These are phyloP conservation scores for Pyrenophora tritici-repentis DNA, from an alignment of 2,329 filamentous ascomycete species.

Conservation along the genomic window DNA sequence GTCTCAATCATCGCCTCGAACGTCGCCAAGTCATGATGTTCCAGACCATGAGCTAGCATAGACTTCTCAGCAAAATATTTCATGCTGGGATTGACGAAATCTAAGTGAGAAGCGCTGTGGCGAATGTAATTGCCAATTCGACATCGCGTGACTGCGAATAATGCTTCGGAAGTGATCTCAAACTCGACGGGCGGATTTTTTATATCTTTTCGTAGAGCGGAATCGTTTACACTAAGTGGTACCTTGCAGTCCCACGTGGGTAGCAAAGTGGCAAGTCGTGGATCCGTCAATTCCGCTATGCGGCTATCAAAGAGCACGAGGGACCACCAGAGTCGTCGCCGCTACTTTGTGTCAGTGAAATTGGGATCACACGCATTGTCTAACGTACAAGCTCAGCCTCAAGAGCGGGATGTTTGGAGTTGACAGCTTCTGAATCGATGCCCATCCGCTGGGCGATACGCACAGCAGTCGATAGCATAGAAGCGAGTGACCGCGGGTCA, in stretches of 20 bases:
- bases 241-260: conserved; percentile 54
- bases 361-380: too few species aligned
- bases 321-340: conserved; percentile 66
- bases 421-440: conserved; percentile 61
- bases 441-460: conserved; percentile 66
- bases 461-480: conserved; percentile 61
- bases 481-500: conserved; percentile 56
- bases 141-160: conserved; percentile 56
- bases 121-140: conserved; percentile 52
- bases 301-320: conserved; percentile 63
- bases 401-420: conserved; percentile 58
- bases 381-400: conserved; percentile 57
- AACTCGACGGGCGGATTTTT: conserved; percentile 47
- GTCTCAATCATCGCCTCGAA: conserved; percentile 49
- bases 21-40: conserved; percentile 33
- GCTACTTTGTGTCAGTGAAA: conserved; percentile 27
- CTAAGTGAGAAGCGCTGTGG: conserved; percentile 51
- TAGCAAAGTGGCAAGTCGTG: conserved; percentile 56
- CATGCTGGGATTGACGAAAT: conserved; percentile 53
- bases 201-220: conserved; percentile 50
- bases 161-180: conserved; percentile 54
- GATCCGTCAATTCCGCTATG: conserved; percentile 58
- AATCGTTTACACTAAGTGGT: conserved; percentile 60
- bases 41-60: conserved; percentile 18
- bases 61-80: conserved; percentile 44